Base-by-base conservation (phyloP, 2,329 filamentous ascomycete genomes). In the Helminthosporium solani region DNA sequence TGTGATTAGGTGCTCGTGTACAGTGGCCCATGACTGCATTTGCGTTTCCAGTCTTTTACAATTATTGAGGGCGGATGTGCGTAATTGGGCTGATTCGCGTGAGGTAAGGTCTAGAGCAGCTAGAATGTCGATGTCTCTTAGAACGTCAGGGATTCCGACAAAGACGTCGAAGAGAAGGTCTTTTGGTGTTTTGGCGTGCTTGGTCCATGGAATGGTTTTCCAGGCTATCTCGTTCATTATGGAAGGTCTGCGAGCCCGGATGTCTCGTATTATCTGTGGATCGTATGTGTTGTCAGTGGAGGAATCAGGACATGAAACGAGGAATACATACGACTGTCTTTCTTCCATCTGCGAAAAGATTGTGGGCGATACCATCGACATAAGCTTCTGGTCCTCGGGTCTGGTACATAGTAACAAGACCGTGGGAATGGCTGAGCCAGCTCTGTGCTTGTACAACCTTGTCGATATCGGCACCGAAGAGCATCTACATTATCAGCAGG, bases 201-300 rank as follows among this genome's bases (percentile, higher is more conserved):
- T 56, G 20, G 37, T 53, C 70, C 69, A 72, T 2, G 70, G 70
- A 3, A 68, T 38, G 1, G 57, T 70, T 33, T 66, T 68, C 70
- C 69, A 73, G 16, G 57, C 56, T 12, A 54, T 46, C 2, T 56
- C 54, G 14, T 66, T 63, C 15, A 72, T 39, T 15, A 66, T 52
- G 4, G 61, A 64, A 2, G 55, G 48, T 39, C 58, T 66, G 23
- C 69, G 2, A 53, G 52, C 8, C 51, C 47, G 3, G 64, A 58
- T 14, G 63, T 53, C 40, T 59, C 19, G n/a, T 41, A 16, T 14
- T 34, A 55, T 28, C 11, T 25, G 31, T 21, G 25, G 7, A 28
- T 9, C 28, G n/a, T 3, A 15, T 9, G 8, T 7, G 35, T 5
- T 11, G 11, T 25, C 7, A 19, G 18, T 4, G 8, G 7, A 8